Evolutionary conservation across 2,329 filamentous ascomycete genomes (phyloP).

Genomic region (Sporothrix sp.): DNA sequence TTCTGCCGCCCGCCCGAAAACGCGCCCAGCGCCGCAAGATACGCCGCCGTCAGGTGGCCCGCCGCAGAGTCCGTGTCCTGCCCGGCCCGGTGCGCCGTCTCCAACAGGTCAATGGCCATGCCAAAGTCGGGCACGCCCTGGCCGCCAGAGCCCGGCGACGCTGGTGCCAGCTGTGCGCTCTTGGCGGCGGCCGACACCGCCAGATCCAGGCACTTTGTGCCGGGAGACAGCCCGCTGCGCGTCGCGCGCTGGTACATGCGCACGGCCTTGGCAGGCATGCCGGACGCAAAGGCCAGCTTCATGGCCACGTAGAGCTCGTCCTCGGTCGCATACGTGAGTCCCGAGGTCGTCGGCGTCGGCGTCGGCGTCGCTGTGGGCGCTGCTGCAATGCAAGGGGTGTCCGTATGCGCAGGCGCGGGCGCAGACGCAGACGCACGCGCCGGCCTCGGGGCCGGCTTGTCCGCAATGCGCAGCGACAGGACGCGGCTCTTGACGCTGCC

Average conservation of each 20-base stretch:
- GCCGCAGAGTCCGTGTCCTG: constrained; percentile 33
- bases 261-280: constrained; percentile 26
- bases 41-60: constrained; percentile 30
- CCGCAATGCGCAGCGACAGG: constrained; percentile 19
- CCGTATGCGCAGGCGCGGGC: too few relatives aligned
- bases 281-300: constrained; percentile 29
- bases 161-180: constrained; percentile 16
- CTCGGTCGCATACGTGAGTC: constrained; percentile 19
- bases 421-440: too few relatives aligned
- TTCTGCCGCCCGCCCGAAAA: too few relatives aligned
- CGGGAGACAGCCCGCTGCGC: constrained; percentile 28
- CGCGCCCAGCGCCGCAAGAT: constrained; percentile 26
- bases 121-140: constrained; percentile 12
- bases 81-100: constrained; percentile 30
- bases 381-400: too few relatives aligned
- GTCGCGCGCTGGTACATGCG: constrained; percentile 31
- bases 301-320: constrained; percentile 31
- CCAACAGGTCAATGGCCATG: constrained; percentile 32
- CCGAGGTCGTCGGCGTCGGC: too few relatives aligned
- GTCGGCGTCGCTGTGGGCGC: too few relatives aligned
- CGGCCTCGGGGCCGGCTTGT: neutral
- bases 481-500: constrained; percentile 19
- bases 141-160: neutral
- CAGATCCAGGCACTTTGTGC: constrained; percentile 35
- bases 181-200: constrained; percentile 36